A percentile compares a stretch with the other conserved stretches of the same genome.
Evolutionary conservation across 2,329 filamentous ascomycete genomes (phyloP).

Genomic region (Nectriaceae sp.): DNA sequence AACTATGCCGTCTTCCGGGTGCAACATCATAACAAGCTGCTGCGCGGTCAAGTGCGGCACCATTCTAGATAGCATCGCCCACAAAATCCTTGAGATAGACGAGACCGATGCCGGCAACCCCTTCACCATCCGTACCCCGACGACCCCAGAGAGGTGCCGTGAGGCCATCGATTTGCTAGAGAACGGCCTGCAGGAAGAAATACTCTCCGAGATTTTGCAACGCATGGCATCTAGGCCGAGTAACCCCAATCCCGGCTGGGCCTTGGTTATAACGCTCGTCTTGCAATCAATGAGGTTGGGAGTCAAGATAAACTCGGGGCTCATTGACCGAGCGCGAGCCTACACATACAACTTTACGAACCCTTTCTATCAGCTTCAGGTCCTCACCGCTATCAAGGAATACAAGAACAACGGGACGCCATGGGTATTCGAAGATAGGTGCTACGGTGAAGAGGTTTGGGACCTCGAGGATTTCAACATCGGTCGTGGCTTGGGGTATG

Average conservation of each 20-base stretch:
- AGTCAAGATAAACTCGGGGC: background rate
- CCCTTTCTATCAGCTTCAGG: constrained; percentile 6
- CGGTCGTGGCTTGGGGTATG: background rate
- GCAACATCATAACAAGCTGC: too few relatives aligned
- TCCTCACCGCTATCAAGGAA: constrained; percentile 3
- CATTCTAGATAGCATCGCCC: background rate
- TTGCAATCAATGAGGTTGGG: background rate
- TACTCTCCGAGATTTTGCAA: background rate
- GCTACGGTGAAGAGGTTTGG: background rate
- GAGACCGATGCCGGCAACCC: background rate
- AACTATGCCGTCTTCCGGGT: too few relatives aligned
- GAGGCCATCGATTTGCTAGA: background rate
- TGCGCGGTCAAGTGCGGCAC: too few relatives aligned
- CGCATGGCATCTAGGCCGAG: too few relatives aligned
- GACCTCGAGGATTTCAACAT: background rate
- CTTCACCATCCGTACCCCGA: background rate
- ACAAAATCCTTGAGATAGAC: background rate
- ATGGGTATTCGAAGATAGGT: constrained; percentile 4
- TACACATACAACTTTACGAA: background rate
- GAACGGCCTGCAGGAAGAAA: background rate
- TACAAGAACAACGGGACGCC: constrained; percentile 4
- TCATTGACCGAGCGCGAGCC: background rate
- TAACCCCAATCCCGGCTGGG: too few relatives aligned
- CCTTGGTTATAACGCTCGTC: background rate
- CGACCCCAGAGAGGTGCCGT: background rate